These are phyloP conservation scores for Syzygium malaccense DNA, from an alignment of 441 rosid species.

Conservation along the genomic window DNA sequence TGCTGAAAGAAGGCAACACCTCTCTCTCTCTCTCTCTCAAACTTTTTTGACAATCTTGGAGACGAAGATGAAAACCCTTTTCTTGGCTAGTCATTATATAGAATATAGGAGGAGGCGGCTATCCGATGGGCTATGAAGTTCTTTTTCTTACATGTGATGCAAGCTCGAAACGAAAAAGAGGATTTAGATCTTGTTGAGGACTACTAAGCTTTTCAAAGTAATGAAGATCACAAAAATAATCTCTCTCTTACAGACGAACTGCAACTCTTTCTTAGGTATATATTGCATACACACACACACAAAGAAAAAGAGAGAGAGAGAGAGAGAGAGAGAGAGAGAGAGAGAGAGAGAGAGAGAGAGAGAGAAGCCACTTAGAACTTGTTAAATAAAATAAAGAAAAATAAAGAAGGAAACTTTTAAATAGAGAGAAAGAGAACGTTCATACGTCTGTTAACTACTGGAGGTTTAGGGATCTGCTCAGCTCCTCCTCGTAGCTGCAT, in stretches of 20 bases:
- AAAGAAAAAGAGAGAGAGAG: too few relatives aligned
- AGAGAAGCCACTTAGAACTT: neutral
- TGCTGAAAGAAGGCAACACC: neutral
- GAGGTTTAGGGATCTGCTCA: slow-evolving; percentile 1
- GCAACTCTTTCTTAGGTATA: neutral
- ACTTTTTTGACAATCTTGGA: neutral
- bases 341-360: neutral
- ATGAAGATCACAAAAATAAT: neutral
- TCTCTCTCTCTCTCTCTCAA: neutral
- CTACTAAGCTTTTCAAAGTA: neutral
- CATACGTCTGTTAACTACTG: neutral
- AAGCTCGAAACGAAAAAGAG: neutral
- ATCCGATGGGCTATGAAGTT: neutral
- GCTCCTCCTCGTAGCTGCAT: slow-evolving; percentile 1
- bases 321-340: too few relatives aligned
- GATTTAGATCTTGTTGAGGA: neutral
- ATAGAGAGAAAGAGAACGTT: neutral
- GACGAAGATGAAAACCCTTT: neutral
- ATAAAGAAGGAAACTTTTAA: neutral
- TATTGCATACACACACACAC: neutral
- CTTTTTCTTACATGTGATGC: neutral
- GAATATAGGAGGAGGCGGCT: neutral
- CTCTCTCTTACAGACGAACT: neutral
- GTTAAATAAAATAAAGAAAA: neutral
- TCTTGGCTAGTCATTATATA: neutral